Conservation (phyloP, 345 rosid genomes). For the Brassica nigra region DNA sequence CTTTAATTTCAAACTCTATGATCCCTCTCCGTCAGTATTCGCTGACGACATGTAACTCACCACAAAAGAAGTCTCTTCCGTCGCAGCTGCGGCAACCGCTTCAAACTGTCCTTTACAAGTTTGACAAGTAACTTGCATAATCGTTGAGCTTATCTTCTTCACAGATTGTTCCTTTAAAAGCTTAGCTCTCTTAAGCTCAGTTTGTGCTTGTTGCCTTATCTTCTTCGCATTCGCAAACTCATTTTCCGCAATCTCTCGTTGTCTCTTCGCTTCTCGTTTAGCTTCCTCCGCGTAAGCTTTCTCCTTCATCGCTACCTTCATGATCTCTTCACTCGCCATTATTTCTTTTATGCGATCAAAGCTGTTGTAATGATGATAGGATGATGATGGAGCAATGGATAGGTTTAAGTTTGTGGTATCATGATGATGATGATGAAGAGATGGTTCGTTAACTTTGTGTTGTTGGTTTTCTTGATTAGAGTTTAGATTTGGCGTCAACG, state of each 20-base stretch:
- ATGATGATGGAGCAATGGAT: slow-evolving; percentile 57
- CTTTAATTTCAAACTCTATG: slow-evolving; percentile 12
- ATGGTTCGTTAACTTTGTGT: slow-evolving; percentile 20
- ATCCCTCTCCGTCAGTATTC: slow-evolving; percentile 73
- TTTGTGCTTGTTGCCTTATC: slow-evolving; percentile 72
- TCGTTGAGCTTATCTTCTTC: slow-evolving; percentile 63
- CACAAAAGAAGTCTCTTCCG: slow-evolving; percentile 73
- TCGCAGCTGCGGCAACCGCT: slow-evolving; percentile 39
- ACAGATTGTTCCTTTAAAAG: slow-evolving; percentile 63
- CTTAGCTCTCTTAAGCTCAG: slow-evolving; percentile 72
- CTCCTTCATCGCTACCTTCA: slow-evolving; percentile 63
- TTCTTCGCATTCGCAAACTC: slow-evolving; percentile 69
- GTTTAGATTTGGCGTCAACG: slow-evolving; percentile 42
- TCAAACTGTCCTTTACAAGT: slow-evolving; percentile 70
- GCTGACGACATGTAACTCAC: slow-evolving; percentile 84
- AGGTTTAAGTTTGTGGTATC: slow-evolving; percentile 62
- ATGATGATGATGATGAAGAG: slow-evolving; percentile 21
- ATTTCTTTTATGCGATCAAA: slow-evolving; percentile 51
- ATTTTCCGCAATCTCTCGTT: slow-evolving; percentile 72
- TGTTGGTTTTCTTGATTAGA: slow-evolving; percentile 33
- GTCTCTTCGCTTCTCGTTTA: slow-evolving; percentile 65
- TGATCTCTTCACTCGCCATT: slow-evolving; percentile 48
- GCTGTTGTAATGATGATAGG: slow-evolving; percentile 29
- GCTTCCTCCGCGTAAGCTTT: slow-evolving; percentile 73
- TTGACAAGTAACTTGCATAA: slow-evolving; percentile 76